Conservation (phyloP, 352 stramenopile species). For the Aphanomyces stellatus region DNA sequence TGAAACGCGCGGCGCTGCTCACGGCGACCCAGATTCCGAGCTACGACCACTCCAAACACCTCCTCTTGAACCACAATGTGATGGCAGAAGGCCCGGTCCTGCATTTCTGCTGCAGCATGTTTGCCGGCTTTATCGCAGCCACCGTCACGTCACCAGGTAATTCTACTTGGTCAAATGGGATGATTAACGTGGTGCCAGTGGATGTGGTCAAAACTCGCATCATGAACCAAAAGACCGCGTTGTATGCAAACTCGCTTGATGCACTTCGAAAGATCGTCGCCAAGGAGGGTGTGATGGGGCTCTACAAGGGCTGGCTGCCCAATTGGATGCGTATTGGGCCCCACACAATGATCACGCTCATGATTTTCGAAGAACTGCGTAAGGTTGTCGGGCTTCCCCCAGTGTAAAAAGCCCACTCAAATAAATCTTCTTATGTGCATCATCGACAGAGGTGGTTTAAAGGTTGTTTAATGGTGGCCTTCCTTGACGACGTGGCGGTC, state of each 20-base stretch:
- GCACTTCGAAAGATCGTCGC: slow-evolving; percentile 40
- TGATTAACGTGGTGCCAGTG: slow-evolving; percentile 14
- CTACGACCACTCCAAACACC: slow-evolving; percentile 76
- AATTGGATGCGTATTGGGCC: slow-evolving; percentile 66
- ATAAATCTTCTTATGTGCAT: neutral
- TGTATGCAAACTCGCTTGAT: slow-evolving; percentile 1
- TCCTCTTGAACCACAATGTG: slow-evolving; percentile 37
- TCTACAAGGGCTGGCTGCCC: slow-evolving; percentile 72
- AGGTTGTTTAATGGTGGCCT: slow-evolving; percentile 46
- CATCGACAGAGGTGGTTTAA: no score
- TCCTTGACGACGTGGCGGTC: slow-evolving; percentile 54
- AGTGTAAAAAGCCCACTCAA: slow-evolving; percentile 29
- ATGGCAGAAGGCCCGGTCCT: slow-evolving; percentile 49
- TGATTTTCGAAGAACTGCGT: slow-evolving; percentile 63
- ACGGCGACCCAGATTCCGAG: slow-evolving; percentile 65
- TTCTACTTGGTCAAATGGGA: neutral
- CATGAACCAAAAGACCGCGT: slow-evolving; percentile 51
- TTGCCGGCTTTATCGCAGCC: slow-evolving; percentile 59
- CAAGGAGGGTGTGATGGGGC: slow-evolving; percentile 48
- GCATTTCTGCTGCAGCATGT: slow-evolving; percentile 62
- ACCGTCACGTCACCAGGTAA: slow-evolving; percentile 47
- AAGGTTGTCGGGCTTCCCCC: slow-evolving; percentile 40
- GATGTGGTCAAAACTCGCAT: slow-evolving; percentile 84
- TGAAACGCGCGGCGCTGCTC: slow-evolving; percentile 57
- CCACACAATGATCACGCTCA: slow-evolving; percentile 71